Evolutionary conservation across 371 early-diverging fungal species (phyloP).

Genomic region (Rhizopus sp.): DNA sequence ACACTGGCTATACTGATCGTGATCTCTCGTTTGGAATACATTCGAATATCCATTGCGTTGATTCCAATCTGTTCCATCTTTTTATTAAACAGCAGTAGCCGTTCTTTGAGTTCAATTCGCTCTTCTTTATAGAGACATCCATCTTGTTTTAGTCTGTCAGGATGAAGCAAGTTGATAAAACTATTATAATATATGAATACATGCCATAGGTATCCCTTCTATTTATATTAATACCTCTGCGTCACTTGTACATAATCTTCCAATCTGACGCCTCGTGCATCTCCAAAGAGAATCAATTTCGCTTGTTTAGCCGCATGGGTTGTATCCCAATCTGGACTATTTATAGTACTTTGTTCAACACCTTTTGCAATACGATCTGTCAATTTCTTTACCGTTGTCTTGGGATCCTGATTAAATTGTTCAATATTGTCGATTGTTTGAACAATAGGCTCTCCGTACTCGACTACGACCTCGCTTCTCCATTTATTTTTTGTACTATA

Average conservation of each 20-base stretch:
- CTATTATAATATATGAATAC: slow-evolving; percentile 10
- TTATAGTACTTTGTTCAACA: slow-evolving; percentile 55
- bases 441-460: slow-evolving; percentile 54
- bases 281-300: slow-evolving; percentile 48
- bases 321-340: slow-evolving; percentile 63
- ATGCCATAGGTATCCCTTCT: not conserved
- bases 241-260: slow-evolving; percentile 52
- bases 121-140: slow-evolving; percentile 13
- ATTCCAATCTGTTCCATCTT: slow-evolving; percentile 41
- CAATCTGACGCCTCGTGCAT: slow-evolving; percentile 36
- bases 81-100: slow-evolving; percentile 38
- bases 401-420: slow-evolving; percentile 44
- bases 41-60: slow-evolving; percentile 44
- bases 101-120: slow-evolving; percentile 32
- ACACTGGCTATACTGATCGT: slow-evolving; percentile 35
- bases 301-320: slow-evolving; percentile 48
- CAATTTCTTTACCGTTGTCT: slow-evolving; percentile 47
- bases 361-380: slow-evolving; percentile 49
- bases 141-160: slow-evolving; percentile 14
- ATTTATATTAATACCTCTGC: slow-evolving; percentile 41
- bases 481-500: slow-evolving; percentile 60
- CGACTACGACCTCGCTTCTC: slow-evolving; percentile 55
- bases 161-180: slow-evolving; percentile 38
- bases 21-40: slow-evolving; percentile 48
- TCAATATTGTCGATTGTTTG: slow-evolving; percentile 34